Evolutionary conservation across 202 grass and related monocot genomes (phyloP).

Genomic region (Bolboschoenoplectus hybrid): DNA sequence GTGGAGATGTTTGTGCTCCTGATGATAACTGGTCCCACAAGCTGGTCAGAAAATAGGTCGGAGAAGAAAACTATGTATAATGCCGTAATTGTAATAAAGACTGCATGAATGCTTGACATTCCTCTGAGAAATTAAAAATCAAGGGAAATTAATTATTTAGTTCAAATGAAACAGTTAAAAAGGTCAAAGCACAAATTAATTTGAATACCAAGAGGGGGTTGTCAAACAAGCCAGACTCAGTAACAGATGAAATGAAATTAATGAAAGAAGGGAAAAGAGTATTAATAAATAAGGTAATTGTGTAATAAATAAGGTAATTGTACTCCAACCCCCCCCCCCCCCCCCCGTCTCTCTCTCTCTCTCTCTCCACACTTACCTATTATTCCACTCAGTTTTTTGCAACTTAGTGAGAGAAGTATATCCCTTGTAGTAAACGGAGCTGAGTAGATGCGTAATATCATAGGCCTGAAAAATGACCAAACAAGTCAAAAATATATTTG

Average conservation of each 20-base stretch:
- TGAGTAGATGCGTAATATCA: slow-evolving; percentile 66
- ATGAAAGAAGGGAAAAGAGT: slow-evolving; percentile 2
- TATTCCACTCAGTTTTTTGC: slow-evolving; percentile 95
- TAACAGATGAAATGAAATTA: slow-evolving; percentile 26
- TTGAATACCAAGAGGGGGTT: neutral
- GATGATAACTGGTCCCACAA: slow-evolving; percentile 67
- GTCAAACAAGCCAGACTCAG: neutral
- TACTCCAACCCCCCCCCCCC: neutral
- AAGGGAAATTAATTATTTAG: slow-evolving; percentile 36
- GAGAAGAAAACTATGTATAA: slow-evolving; percentile 72
- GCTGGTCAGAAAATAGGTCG: slow-evolving; percentile 82
- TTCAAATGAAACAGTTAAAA: slow-evolving; percentile 39
- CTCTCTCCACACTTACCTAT: slow-evolving; percentile 56
- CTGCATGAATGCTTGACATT: slow-evolving; percentile 88
- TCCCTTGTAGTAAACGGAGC: slow-evolving; percentile 79
- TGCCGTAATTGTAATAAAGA: slow-evolving; percentile 79
- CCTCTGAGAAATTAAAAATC: slow-evolving; percentile 62
- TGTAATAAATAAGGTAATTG: neutral
- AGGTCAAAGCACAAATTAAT: neutral
- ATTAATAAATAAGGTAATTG: neutral
- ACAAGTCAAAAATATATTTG: slow-evolving; percentile 13
- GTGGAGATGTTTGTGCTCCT: slow-evolving; percentile 75
- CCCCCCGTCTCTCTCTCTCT: neutral
- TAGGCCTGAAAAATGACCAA: slow-evolving; percentile 55
- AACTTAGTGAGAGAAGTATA: slow-evolving; percentile 82